Base-by-base conservation (phyloP, 768 basidiomycete genomes). In the Multifurca ochricompacta region DNA sequence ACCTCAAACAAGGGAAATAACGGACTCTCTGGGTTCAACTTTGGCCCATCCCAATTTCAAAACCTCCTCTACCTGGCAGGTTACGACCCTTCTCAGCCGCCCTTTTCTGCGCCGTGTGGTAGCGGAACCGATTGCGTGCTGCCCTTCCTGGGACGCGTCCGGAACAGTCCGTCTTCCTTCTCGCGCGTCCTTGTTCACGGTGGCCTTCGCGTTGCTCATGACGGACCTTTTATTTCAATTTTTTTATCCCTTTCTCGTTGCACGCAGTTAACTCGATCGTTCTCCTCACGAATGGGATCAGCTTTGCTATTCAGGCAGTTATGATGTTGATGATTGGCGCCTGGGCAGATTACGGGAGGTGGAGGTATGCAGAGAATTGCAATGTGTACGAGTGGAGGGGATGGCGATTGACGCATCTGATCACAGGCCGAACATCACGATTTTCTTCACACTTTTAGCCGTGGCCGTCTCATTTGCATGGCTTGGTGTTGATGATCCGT, bases 341-440 rank as follows among this genome's bases (percentile, higher is more conserved):
- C 3, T 88, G 86, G 82, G 85, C 86, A 0, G 87, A 89, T 65
- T 90, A 88, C 65, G 87, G 87, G n/a, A 69, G 71, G 14, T 87
- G 85, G 86, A 83, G 83, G 83, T 82, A 25, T 14, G 37, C 21
- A n/a, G 16, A 6, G 11, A 8, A 30, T 35, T 3, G 13, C n/a
- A n/a, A 14, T 25, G 3, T 25, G 4, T 27, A 16, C 30, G 11
- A 2, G 3, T 8, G n/a, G 6, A 37, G 9, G 36, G 13, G 14
- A 30, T 23, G 13, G 18, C 39, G 25, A 14, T 11, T 35, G 9
- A 43, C 21, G n/a, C 6, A 10, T 45, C 11, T 53, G 7, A 27
- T 58, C 31, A 42, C 30, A 80, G 85, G 63, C 87, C 87, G 3
- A 85, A 86, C 61, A 87, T 89, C 61, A 83, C 84, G 0, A 85